Percentiles rank a stretch among this genome's conserved stretches.
Conservation (phyloP, 202 grass and related monocot species). For the Eragrostis tef region DNA sequence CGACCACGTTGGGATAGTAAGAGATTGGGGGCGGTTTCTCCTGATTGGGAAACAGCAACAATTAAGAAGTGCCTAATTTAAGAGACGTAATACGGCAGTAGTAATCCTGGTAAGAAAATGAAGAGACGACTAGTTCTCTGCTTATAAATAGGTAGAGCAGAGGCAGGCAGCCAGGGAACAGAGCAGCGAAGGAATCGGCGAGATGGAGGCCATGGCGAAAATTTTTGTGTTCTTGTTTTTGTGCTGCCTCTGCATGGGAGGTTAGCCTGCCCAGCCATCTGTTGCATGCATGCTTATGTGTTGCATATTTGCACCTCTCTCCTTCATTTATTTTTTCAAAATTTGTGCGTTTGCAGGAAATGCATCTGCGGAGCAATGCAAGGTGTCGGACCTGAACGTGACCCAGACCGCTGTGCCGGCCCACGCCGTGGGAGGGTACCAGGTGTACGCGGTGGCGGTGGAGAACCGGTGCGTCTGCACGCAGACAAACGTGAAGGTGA, state of each 20-base stretch:
- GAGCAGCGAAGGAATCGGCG: neutral
- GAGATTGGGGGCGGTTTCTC: too few species aligned
- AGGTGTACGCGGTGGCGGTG: neutral
- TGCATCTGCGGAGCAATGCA: neutral
- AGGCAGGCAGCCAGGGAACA: neutral
- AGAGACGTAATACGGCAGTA: too few species aligned
- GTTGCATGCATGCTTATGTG: neutral
- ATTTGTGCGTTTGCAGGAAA: neutral
- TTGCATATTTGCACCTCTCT: neutral
- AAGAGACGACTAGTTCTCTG: too few species aligned
- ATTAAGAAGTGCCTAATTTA: too few species aligned
- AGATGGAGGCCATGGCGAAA: constrained; percentile 18
- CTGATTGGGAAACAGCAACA: too few species aligned
- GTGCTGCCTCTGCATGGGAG: neutral
- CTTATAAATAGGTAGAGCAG: too few species aligned
- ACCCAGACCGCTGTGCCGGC: neutral
- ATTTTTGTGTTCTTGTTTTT: neutral
- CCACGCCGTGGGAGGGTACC: neutral
- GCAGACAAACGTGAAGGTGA: constrained; percentile 22
- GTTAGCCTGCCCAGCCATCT: neutral
- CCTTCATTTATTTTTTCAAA: too few species aligned
- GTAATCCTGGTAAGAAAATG: too few species aligned
- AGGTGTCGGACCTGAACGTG: neutral
- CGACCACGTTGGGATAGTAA: too few species aligned
- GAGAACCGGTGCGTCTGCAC: constrained; percentile 26